A percentile compares a stretch with the other conserved stretches of the same genome.
These are phyloP conservation scores for Carallia brachiata DNA, from an alignment of 345 rosid species.

Conservation along the genomic window DNA sequence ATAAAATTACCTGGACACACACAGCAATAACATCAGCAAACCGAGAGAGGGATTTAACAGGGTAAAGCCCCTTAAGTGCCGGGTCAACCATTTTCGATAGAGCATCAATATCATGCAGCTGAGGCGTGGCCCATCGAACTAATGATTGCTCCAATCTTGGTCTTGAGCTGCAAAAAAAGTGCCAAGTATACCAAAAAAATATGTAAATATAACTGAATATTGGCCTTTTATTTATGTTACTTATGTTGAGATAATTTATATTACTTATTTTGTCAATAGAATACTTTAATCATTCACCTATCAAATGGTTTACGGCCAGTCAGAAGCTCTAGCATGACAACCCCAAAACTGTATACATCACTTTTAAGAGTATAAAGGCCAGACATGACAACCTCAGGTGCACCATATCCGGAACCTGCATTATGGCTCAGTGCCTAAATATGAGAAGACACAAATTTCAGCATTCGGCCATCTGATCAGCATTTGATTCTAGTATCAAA, in stretches of 20 bases:
- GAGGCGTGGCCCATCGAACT: conserved; percentile 99
- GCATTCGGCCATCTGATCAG: neutral
- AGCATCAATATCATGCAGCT: conserved; percentile 99
- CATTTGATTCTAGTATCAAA: neutral
- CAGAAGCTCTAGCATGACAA: conserved; percentile 95
- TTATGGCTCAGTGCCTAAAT: conserved; percentile 66
- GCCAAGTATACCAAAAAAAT: conserved; percentile 4
- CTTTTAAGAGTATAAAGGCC: conserved; percentile 88
- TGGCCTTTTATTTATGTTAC: neutral
- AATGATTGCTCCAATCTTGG: conserved; percentile 86
- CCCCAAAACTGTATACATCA: conserved; percentile 93
- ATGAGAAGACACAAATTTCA: neutral
- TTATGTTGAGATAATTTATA: neutral
- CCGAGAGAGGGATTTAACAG: conserved; percentile 94
- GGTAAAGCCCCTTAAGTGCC: conserved; percentile 90
- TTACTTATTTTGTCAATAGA: neutral
- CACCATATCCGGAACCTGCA: conserved; percentile 68
- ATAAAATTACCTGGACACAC: conserved; percentile 79
- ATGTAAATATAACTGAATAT: neutral
- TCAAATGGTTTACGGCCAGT: conserved; percentile 98
- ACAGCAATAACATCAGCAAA: conserved; percentile 98
- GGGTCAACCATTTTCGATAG: conserved; percentile 96
- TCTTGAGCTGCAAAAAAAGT: conserved; percentile 61
- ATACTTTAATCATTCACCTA: conserved; percentile 43
- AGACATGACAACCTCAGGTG: conserved; percentile 95